Evolutionary conservation across 164 flowering plant species (phyloP), one percentile per base, ranked within the genome.

Genomic region (Berberis vulgaris): DNA sequence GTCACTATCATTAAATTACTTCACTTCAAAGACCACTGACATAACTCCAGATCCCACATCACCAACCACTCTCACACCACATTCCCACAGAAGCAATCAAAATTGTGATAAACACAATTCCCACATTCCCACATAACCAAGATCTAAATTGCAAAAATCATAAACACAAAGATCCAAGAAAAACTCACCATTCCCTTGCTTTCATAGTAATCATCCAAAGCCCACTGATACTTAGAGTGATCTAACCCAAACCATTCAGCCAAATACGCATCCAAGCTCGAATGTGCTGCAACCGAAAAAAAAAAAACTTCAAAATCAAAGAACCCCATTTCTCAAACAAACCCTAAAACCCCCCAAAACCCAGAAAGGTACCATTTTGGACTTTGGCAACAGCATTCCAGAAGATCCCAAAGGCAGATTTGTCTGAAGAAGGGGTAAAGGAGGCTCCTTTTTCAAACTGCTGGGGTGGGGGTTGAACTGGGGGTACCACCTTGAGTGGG

Each of bases 181-280:
- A 45, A 49, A 64, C 82, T 86, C 71, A 93, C 96, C 86, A 75
- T 55, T 70, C 77, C 89, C 66, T 86, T 86, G 80, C 68, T 78
- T 67, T 83, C 90, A 65, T 88, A 94, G 44, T 86, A 94, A 76
- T 94, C 96, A 70, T 94, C 86, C 73, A 94, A 77, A 3, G 98
- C 98, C 97, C 98, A 94, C 69, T 94, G 97, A 77, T 87, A 91
- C 82, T 86, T 94, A 0, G 97, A 94, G 59, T 91, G 93, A 74
- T 91, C 78, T 74, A 94, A 78, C 41, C 98, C 97, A 67, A 91
- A 85, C 97, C 96, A 94, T 3, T 83, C 80, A 12, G 96, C 96
- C 79, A 91, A 74, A 76, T 82, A 85, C 69, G 83, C 93, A 72
- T 94, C 98, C 71, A 91, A 74, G 61, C 88, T 83, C 49, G 95